Conservation (phyloP, 164 flowering plant species). For the Nelumbo lutea region DNA sequence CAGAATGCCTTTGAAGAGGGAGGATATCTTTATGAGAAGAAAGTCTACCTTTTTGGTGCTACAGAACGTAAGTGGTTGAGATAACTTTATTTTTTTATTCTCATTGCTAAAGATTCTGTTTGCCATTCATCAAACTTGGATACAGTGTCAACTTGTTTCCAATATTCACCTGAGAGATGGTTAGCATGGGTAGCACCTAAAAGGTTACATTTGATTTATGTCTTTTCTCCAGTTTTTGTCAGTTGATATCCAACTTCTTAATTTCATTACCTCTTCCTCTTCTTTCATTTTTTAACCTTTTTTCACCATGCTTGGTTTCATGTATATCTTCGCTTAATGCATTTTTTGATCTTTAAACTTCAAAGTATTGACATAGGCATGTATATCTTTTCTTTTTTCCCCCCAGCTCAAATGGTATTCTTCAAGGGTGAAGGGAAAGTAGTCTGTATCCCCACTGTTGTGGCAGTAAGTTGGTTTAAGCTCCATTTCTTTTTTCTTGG, state of each 20-base stretch:
- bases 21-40: conserved; percentile 67
- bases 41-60: conserved; percentile 81
- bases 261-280: neutral
- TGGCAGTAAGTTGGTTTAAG: conserved; percentile 67
- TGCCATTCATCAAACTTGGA: too few relatives aligned
- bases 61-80: conserved; percentile 72
- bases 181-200: neutral
- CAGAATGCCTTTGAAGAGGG: conserved; percentile 97
- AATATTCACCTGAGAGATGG: too few relatives aligned
- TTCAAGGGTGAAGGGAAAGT: conserved; percentile 50
- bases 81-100: neutral
- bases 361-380: neutral
- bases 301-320: neutral
- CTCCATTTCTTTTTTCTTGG: neutral
- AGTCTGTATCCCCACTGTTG: conserved; percentile 70
- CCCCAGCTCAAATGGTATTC: conserved; percentile 86
- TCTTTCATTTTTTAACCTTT: too few relatives aligned
- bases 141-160: too few relatives aligned
- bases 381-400: neutral
- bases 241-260: neutral
- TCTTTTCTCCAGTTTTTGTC: neutral
- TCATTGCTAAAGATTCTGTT: neutral
- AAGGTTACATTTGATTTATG: neutral
- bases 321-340: too few relatives aligned
- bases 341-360: neutral